phyloP scores from a whole-genome alignment of 192 early-diverging fungal species.

The Phlyctochytrium bullatum region DNA sequence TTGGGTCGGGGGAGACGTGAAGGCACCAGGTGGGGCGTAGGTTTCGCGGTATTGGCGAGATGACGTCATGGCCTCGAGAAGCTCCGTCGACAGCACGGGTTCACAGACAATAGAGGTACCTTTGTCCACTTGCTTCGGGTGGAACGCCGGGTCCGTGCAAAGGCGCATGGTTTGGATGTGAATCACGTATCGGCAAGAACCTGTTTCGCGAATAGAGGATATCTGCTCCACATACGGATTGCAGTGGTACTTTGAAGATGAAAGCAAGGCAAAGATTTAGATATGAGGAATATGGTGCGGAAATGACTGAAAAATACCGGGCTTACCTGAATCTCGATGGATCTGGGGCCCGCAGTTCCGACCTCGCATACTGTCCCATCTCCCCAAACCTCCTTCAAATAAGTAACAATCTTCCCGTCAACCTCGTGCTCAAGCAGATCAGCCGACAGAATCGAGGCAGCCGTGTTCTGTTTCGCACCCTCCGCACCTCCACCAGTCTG shows the following conservation, averaged over 20 bases:
- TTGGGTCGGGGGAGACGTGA: neutral
- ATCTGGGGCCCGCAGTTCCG: slow-evolving; percentile 55
- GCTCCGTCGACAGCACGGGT: neutral
- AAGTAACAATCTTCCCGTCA: neutral
- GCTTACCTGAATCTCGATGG: slow-evolving; percentile 71
- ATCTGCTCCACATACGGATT: slow-evolving; percentile 55
- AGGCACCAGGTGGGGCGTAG: neutral
- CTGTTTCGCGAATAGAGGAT: slow-evolving; percentile 56
- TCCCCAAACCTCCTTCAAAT: slow-evolving; percentile 43
- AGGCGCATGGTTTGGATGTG: slow-evolving; percentile 70
- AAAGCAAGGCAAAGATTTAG: neutral
- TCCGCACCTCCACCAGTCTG: slow-evolving; percentile 29
- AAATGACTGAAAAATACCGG: neutral
- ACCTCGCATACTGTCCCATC: slow-evolving; percentile 74
- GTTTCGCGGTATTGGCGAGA: neutral
- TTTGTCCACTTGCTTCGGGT: neutral
- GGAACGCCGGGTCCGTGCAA: slow-evolving; percentile 44
- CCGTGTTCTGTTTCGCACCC: too few species aligned
- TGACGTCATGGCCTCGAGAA: neutral
- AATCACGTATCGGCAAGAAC: slow-evolving; percentile 72
- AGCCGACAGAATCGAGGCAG: slow-evolving; percentile 61
- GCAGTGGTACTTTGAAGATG: slow-evolving; percentile 68
- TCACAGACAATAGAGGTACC: neutral
- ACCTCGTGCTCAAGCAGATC: neutral
- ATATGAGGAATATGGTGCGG: neutral